Percentiles rank a stretch among this genome's conserved stretches.
Conservation (phyloP, 1,139 yeast genomes). For the Keqinozyma sinolaborantium region DNA sequence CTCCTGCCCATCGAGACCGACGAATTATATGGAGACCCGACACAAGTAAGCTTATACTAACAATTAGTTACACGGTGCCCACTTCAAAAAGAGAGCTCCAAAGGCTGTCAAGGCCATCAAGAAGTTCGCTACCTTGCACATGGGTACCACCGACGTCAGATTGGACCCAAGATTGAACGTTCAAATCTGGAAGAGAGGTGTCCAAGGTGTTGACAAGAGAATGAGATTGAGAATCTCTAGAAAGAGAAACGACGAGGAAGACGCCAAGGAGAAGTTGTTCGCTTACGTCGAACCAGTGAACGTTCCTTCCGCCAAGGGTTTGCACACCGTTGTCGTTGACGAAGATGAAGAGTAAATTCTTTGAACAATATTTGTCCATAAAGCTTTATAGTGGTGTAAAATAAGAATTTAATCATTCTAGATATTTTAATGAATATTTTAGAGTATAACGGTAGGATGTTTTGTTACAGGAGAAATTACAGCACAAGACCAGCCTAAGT, state of each 20-base stretch:
- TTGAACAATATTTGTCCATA: slow-evolving; percentile 3
- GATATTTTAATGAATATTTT: slow-evolving; percentile 11
- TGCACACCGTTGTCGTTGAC: slow-evolving; percentile 95
- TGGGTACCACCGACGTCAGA: slow-evolving; percentile 99
- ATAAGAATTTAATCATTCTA: slow-evolving; percentile 11
- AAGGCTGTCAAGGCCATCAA: slow-evolving; percentile 98
- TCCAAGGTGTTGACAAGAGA: slow-evolving; percentile 98
- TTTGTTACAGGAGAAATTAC: too few relatives aligned
- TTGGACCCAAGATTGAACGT: slow-evolving; percentile 98
- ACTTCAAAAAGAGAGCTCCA: slow-evolving; percentile 99
- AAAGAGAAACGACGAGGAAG: slow-evolving; percentile 99
- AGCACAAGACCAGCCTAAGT: too few relatives aligned
- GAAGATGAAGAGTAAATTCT: slow-evolving; percentile 67
- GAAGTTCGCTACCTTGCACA: slow-evolving; percentile 97
- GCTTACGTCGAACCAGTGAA: slow-evolving; percentile 97
- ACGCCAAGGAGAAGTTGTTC: slow-evolving; percentile 97
- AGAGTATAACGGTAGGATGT: too few relatives aligned
- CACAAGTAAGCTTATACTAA: slow-evolving; percentile 34
- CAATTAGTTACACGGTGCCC: slow-evolving; percentile 88
- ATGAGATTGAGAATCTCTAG: slow-evolving; percentile 98
- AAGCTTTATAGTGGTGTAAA: slow-evolving; percentile 12
- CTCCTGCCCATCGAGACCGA: too few relatives aligned
- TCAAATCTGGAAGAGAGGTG: slow-evolving; percentile 99
- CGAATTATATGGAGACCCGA: slow-evolving; percentile 1
- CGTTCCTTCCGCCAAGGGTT: slow-evolving; percentile 95